Evolutionary conservation across 495 filamentous ascomycete genomes (phyloP), one percentile per base, ranked within the genome.

Genomic region (Xylaria sp.): DNA sequence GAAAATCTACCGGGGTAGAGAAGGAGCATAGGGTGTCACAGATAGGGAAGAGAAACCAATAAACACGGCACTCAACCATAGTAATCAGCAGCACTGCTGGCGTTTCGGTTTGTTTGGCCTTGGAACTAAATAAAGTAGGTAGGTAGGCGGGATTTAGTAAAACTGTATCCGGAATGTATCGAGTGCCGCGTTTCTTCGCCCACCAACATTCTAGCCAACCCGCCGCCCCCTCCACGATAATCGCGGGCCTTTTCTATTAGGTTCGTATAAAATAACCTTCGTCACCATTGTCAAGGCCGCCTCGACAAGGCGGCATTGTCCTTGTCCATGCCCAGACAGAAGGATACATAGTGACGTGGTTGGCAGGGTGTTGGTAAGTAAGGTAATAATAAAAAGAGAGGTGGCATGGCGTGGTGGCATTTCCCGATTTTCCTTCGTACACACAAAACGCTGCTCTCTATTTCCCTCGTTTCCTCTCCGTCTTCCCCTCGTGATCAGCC

Each of bases 391-490:
- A 24, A 55, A 62, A 55, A 43, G 58, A 48, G 52, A 29, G 40
- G 61, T 71, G 61, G 48, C 61, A 71, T 71, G 61, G 52, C 61
- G 69, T 58, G 50, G 69, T 71, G 69, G 69, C 69, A 71, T 65
- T 65, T 70, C 48, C 68, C 68, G 59, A 44, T 41, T 70, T 70
- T 58, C 61, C 69, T 52, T 46, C 40, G 48, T 66, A 63, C 59
- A 64, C 37, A 46, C 59, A 58, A 57, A 58, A 29, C 35, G 33
- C 48, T 64, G 17, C 52, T 63, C 50, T 65, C 29, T 66, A 71
- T 65, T 65, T 70, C 61, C 58, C 61, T 70, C 61, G 59, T 57
- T 64, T 61, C 53, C 59, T 58, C 61, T 50, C 69, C 52, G 35
- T 58, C 48, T 59, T 50, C 46, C 61, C 69, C 61, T 66, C 69